Conservation (phyloP, 352 stramenopile species). For the Aphanomyces euteiches region DNA sequence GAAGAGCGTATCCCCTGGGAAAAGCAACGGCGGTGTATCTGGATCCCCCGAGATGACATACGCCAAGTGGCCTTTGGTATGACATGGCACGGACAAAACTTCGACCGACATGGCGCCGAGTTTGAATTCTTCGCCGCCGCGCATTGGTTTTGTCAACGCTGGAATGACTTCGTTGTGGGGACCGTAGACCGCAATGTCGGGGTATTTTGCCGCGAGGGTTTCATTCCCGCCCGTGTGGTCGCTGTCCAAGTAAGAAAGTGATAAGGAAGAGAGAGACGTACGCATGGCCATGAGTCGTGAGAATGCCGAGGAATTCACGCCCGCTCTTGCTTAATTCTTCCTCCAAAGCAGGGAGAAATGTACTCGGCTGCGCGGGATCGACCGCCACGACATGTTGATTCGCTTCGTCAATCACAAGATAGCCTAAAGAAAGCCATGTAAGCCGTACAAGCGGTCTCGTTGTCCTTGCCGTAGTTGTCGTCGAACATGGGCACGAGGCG, state of each 20-base stretch:
- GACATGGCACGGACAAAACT: conserved; percentile 74
- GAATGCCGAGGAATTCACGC: conserved; percentile 75
- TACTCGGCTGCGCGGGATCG: conserved; percentile 59
- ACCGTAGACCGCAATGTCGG: conserved; percentile 59
- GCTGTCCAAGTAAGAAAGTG: conserved; percentile 32
- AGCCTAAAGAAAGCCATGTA: conserved; percentile 32
- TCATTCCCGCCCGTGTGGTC: conserved; percentile 81
- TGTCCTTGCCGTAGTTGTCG: conserved; percentile 69
- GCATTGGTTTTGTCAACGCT: conserved; percentile 55
- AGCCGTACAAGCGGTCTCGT: too few relatives aligned
- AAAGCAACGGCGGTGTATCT: conserved; percentile 71
- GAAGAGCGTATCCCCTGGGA: conserved; percentile 87
- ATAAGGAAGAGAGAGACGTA: conserved; percentile 38
- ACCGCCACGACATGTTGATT: conserved; percentile 83
- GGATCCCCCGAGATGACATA: conserved; percentile 82
- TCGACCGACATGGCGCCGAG: conserved; percentile 69
- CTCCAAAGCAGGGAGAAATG: conserved; percentile 60
- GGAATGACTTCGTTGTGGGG: conserved; percentile 74
- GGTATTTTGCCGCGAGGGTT: conserved; percentile 60
- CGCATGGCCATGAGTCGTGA: conserved; percentile 93
- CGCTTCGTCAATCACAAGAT: conserved; percentile 70
- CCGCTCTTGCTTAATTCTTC: conserved; percentile 64
- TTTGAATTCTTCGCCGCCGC: conserved; percentile 78
- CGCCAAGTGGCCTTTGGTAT: conserved; percentile 79
- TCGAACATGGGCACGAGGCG: conserved; percentile 78